Conservation (phyloP, 1,139 yeast genomes). For the Sugiyamaella paludigena region DNA sequence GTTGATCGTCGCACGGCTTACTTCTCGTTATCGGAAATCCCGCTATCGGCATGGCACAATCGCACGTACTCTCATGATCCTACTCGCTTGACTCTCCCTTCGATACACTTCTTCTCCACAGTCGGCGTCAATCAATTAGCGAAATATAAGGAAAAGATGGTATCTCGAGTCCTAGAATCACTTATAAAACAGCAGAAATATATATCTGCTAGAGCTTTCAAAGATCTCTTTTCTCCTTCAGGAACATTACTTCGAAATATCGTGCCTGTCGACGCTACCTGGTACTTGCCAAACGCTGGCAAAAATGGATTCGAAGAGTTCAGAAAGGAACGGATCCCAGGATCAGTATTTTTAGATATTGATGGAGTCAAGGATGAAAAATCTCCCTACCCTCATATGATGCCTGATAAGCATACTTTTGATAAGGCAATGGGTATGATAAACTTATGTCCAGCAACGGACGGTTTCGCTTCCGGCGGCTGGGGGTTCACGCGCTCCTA, state of each 20-base stretch:
- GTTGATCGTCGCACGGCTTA: no score
- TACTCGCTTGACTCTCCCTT: no score
- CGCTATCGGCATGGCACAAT: no score
- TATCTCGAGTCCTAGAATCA: slow-evolving; percentile 3
- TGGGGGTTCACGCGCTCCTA: not conserved
- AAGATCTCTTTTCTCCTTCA: slow-evolving; percentile 1
- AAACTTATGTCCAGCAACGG: no score
- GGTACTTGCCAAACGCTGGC: slow-evolving; percentile 83
- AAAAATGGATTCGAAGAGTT: slow-evolving; percentile 55
- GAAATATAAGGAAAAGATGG: not conserved
- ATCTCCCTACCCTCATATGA: slow-evolving; percentile 83
- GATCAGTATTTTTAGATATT: slow-evolving; percentile 75
- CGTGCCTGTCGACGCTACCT: slow-evolving; percentile 80
- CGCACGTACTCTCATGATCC: no score
- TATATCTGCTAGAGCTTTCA: slow-evolving; percentile 13
- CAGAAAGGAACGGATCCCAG: slow-evolving; percentile 54
- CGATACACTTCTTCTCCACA: no score
- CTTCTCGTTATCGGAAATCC: no score
- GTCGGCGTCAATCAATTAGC: no score
- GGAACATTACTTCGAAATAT: slow-evolving; percentile 38
- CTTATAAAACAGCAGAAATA: slow-evolving; percentile 15
- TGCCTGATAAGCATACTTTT: slow-evolving; percentile 62
- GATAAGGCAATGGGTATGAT: slow-evolving; percentile 43
- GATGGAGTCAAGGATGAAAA: slow-evolving; percentile 59
- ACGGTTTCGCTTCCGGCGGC: not conserved